Percentiles rank a stretch among this genome's conserved stretches.
phyloP scores from a whole-genome alignment of 2,329 filamentous ascomycete genomes.

The Alternaria alternata region DNA sequence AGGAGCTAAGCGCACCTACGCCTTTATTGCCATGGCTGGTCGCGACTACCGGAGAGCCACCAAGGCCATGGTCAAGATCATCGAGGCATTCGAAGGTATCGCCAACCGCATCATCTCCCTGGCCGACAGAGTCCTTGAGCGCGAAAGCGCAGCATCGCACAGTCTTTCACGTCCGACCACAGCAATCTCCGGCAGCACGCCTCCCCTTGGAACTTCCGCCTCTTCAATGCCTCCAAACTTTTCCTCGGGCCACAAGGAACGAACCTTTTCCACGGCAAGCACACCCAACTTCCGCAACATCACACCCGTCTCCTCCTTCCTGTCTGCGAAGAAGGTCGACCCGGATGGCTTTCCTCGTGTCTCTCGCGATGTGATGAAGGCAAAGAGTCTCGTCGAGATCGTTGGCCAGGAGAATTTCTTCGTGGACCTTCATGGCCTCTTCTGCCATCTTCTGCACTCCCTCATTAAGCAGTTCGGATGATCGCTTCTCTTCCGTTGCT shows the following conservation, averaged over 20 bases:
- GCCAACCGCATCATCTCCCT: constrained; percentile 60
- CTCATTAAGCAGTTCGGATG: constrained; percentile 52
- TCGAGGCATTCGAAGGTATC: constrained; percentile 60
- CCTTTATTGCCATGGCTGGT: constrained; percentile 64
- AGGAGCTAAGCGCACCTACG: constrained; percentile 64
- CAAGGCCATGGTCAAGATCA: constrained; percentile 52
- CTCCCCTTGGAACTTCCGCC: constrained; percentile 42
- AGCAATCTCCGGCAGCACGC: constrained; percentile 38
- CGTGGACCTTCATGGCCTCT: constrained; percentile 64
- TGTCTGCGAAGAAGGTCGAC: constrained; percentile 64
- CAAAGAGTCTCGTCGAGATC: constrained; percentile 66
- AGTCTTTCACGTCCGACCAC: constrained; percentile 37
- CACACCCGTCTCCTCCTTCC: constrained; percentile 65
- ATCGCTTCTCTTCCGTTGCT: constrained; percentile 6
- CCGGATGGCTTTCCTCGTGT: constrained; percentile 64
- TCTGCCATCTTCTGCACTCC: constrained; percentile 52
- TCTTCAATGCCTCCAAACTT: constrained; percentile 40
- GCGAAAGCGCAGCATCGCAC: constrained; percentile 42
- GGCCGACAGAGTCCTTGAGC: constrained; percentile 51
- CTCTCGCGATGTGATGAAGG: constrained; percentile 60
- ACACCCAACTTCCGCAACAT: constrained; percentile 54
- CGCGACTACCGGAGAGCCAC: constrained; percentile 62
- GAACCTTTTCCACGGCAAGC: constrained; percentile 41
- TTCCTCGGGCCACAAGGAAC: constrained; percentile 39
- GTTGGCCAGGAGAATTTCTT: constrained; percentile 67